Evolutionary conservation across 2,329 filamentous ascomycete genomes (phyloP), one percentile per base, ranked within the genome.

Genomic region (Arachnopeziza araneosa): DNA sequence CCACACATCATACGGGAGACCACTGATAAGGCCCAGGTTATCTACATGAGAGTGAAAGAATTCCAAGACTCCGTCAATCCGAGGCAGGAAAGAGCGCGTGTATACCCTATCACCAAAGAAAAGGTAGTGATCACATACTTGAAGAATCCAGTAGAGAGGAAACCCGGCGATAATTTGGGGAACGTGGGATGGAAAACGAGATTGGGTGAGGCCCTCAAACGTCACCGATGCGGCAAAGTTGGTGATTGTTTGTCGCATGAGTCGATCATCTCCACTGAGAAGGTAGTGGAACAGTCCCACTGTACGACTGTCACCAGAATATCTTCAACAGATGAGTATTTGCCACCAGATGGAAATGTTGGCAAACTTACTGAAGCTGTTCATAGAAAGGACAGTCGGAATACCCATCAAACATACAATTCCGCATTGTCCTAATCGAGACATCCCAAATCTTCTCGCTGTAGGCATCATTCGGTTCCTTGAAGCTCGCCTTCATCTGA

Each of bases 111-210:
- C 75, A 3, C 71, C 72, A 56, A 75, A 76, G 60, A 69, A 72
- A 8, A 70, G 59, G 56, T 72, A 68, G 55, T 77, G 75, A 59
- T 77, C 75, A 49, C 66, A 70, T 0, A 77, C 65, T 57, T 70
- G 69, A 19, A 72, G 64, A 12, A 75, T 67, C 74, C 74, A 76
- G 64, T 71, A 76, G 0, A 76, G 69, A 1, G 74, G 71, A 58
- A 76, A 77, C 14, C 68, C 67, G n/a, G 73, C 70, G 54, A 76
- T 76, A 51, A 75, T 67, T 55, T 75, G 73, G 2, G 69, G 68
- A 0, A 69, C 67, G 52, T 75, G 73, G 0, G 73, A 74, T 4
- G 75, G 75, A 50, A 72, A 70, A 1, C 74, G 72, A 14, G 71
- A 74, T 54, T 71, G 70, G 0, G 72, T 73, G 4, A 76, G 69